Conservation (phyloP, 352 stramenopile genomes). For the Halophytophthora polymorphica region DNA sequence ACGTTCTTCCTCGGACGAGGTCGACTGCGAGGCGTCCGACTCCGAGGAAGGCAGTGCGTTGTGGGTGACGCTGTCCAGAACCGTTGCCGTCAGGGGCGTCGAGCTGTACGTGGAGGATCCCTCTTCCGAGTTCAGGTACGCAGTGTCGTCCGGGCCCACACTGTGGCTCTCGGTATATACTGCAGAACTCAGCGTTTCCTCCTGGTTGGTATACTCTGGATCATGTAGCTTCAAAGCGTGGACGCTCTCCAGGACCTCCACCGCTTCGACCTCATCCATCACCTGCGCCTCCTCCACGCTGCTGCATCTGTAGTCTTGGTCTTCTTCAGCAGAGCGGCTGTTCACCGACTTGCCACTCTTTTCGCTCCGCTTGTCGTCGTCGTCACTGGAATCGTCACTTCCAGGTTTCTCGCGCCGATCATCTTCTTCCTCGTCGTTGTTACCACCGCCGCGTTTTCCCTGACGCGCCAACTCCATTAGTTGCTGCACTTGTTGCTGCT, state of each 20-base stretch:
- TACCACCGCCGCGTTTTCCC: neutral
- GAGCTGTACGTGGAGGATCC: constrained; percentile 11
- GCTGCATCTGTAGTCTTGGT: too few species aligned
- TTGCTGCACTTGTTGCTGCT: constrained; percentile 3
- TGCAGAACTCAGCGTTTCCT: neutral
- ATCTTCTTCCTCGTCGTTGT: neutral
- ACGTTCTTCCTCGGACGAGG: constrained; percentile 18
- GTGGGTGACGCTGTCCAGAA: constrained; percentile 24
- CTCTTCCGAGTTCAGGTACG: neutral
- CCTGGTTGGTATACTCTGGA: constrained; percentile 4
- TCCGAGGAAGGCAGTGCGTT: constrained; percentile 35
- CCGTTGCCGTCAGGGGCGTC: constrained; percentile 19
- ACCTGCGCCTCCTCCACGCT: constrained; percentile 10
- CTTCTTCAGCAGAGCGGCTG: neutral
- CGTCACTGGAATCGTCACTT: constrained; percentile 9
- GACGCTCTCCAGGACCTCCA: constrained; percentile 5
- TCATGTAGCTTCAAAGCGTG: constrained; percentile 5
- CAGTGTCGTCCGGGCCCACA: neutral
- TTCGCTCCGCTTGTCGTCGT: neutral
- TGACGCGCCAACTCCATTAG: neutral
- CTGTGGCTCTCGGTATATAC: constrained; percentile 5
- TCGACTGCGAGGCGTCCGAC: constrained; percentile 36
- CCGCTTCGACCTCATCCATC: constrained; percentile 3
- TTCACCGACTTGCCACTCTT: constrained; percentile 1
- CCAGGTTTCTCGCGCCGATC: constrained; percentile 3